phyloP scores from a whole-genome alignment of 129 eudicot genomes.

The Calendula officinalis region DNA sequence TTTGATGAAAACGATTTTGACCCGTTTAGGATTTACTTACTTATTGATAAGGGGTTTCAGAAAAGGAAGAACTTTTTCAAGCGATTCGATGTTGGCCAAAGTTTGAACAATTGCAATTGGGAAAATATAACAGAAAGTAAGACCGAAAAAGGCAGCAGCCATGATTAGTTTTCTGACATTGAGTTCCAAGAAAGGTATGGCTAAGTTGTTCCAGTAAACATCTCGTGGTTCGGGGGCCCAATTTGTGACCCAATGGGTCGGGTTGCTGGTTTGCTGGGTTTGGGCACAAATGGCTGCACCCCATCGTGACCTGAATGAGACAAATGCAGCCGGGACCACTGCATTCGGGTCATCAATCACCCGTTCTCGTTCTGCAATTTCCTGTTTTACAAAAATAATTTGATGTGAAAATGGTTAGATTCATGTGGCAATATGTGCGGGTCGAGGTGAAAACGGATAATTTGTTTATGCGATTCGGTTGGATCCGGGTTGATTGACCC shows the following conservation, averaged over 20 bases:
- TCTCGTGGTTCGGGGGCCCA: constrained; percentile 99
- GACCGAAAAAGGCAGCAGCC: constrained; percentile 66
- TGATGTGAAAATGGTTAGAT: constrained; percentile 13
- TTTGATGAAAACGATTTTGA: neutral
- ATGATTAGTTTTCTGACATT: constrained; percentile 58
- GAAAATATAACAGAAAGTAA: constrained; percentile 80
- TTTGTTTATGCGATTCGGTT: neutral
- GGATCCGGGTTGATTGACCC: neutral
- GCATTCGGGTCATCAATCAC: constrained; percentile 75
- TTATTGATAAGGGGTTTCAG: constrained; percentile 56
- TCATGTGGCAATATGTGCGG: neutral
- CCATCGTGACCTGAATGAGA: constrained; percentile 90
- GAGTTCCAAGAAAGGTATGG: constrained; percentile 87
- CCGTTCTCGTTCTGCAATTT: constrained; percentile 68
- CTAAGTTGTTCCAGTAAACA: constrained; percentile 86
- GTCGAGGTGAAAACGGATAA: constrained; percentile 34
- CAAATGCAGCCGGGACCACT: constrained; percentile 87
- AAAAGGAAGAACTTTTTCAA: constrained; percentile 77
- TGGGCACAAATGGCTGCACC: constrained; percentile 99
- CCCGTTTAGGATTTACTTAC: constrained; percentile 39
- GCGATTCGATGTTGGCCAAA: constrained; percentile 84
- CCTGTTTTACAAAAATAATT: constrained; percentile 38
- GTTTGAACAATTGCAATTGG: constrained; percentile 89
- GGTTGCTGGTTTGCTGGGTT: constrained; percentile 76
- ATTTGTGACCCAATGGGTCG: constrained; percentile 80